Percentiles rank a stretch among this genome's conserved stretches.
Conservation (phyloP, 768 basidiomycete species). For the Flagelloscypha sp. region DNA sequence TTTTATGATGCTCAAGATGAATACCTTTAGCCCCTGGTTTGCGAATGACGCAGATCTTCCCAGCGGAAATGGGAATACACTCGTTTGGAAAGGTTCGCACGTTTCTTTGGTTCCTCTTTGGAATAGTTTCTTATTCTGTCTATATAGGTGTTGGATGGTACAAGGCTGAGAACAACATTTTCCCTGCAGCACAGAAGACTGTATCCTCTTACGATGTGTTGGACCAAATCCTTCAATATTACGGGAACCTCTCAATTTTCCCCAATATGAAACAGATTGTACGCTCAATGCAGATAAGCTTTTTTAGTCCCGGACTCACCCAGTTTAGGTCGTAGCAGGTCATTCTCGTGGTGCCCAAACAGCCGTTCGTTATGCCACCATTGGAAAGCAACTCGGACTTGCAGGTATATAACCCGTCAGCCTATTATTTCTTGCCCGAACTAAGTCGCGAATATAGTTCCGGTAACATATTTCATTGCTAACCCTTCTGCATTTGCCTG, state of each 20-base stretch:
- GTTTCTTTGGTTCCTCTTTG: neutral
- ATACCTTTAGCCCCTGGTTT: neutral
- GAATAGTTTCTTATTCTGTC: neutral
- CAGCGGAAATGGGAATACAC: no score
- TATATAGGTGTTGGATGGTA: slow-evolving; percentile 2
- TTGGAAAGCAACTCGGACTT: slow-evolving; percentile 1
- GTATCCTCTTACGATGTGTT: slow-evolving; percentile 2
- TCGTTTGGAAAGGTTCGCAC: slow-evolving; percentile 2
- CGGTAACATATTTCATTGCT: slow-evolving; percentile 2
- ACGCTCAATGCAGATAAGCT: no score
- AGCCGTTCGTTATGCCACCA: slow-evolving; percentile 2
- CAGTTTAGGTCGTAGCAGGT: slow-evolving; percentile 3
- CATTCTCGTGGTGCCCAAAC: slow-evolving; percentile 4
- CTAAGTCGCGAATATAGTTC: neutral
- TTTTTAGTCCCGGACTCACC: no score
- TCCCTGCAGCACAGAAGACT: neutral
- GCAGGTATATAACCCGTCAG: neutral
- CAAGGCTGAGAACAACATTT: slow-evolving; percentile 1
- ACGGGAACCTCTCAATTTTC: neutral
- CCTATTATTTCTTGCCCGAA: neutral
- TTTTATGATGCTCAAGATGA: no score
- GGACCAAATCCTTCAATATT: slow-evolving; percentile 5
- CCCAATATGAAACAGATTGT: slow-evolving; percentile 5
- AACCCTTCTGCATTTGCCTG: slow-evolving; percentile 2
- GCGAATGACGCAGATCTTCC: no score